Evolutionary conservation across 106 monocot species (phyloP), one percentile per base, ranked within the genome.

Genomic region (Triglochin maritima): DNA sequence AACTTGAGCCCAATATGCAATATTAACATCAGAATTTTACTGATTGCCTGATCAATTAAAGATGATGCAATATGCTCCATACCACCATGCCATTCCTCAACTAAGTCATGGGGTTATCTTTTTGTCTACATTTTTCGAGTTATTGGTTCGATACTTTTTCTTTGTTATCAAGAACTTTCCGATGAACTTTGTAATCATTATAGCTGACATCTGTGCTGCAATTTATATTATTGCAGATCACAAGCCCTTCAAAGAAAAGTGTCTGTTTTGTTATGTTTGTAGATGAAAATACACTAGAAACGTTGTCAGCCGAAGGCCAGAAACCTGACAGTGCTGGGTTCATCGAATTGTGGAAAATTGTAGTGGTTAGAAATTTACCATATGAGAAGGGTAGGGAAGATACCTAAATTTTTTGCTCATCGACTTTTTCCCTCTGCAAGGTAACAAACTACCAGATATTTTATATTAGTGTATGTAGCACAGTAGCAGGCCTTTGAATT

Each of bases 211-310:
- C 17, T 56, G 42, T 57, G 17, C 56, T 65, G 47, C 47, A 67
- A 17, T 48, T 41, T 41, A 12, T 57, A 14, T 71, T 68, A 58
- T 52, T 76, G 80, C 82, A 93, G 93, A 89, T 93, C 64, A 86
- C 89, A 76, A 69, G 77, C 16, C 65, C 79, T 15, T 93, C 93
- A 53, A 83, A 79, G 78, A 93, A 89, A 71, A 84, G 81, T 82
- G 86, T 86, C 44, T 93, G 93, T 67, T 93, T 93, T 66, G 76
- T 87, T 44, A 93, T 93, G 89, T 93, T 93, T 80, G 68, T 89
- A 80, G 93, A 93, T 72, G 89, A 93, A 63, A 49, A 14, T 54
- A 89, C 93, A 65, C 69, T 89, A 74, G 67, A 86, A 59, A 84
- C 86, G 46, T 69, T 93, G 55, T 74, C 70, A n/a, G 73, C 84